A percentile compares a stretch with the other conserved stretches of the same genome.
These are phyloP conservation scores for Tetradesmus obliquus DNA, from an alignment of 139 green algal species.

Conservation along the genomic window DNA sequence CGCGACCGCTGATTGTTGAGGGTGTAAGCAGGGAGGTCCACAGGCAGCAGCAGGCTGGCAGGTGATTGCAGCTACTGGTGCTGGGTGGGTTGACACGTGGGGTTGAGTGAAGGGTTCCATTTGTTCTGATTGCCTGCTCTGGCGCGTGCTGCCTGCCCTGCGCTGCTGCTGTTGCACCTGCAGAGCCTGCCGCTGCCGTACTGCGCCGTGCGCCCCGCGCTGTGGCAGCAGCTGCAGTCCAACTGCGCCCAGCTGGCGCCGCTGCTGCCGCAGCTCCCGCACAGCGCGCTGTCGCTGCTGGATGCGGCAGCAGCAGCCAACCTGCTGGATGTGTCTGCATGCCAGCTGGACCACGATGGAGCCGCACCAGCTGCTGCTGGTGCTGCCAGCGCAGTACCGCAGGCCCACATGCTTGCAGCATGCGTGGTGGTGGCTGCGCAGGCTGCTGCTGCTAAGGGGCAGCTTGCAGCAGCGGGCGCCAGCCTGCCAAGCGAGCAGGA, in stretches of 20 bases:
- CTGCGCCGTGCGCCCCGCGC: not conserved
- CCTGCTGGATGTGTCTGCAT: not conserved
- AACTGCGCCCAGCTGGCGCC: not conserved
- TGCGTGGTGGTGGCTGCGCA: conserved; percentile 8
- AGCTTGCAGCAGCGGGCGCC: not conserved
- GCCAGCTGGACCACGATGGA: not conserved
- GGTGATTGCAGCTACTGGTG: not conserved
- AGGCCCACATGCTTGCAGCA: conserved; percentile 9
- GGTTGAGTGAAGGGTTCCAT: no score
- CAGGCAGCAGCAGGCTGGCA: no score
- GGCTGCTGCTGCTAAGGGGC: not conserved
- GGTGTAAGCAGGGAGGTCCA: no score
- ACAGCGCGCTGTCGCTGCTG: conserved; percentile 11
- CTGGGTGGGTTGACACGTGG: not conserved
- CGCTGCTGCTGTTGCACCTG: not conserved
- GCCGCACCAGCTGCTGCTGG: not conserved
- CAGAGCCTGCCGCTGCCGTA: conserved; percentile 20
- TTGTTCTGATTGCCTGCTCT: not conserved
- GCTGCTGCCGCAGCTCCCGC: not conserved
- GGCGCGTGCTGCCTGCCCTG: not conserved
- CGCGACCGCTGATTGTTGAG: no score
- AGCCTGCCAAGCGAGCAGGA: not conserved
- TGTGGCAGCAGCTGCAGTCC: conserved; percentile 36
- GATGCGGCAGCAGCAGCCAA: conserved; percentile 28
- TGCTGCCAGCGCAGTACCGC: not conserved